These are phyloP conservation scores for Acanthamoeba healyi DNA, from an alignment of 208 protist species.

Conservation along the genomic window DNA sequence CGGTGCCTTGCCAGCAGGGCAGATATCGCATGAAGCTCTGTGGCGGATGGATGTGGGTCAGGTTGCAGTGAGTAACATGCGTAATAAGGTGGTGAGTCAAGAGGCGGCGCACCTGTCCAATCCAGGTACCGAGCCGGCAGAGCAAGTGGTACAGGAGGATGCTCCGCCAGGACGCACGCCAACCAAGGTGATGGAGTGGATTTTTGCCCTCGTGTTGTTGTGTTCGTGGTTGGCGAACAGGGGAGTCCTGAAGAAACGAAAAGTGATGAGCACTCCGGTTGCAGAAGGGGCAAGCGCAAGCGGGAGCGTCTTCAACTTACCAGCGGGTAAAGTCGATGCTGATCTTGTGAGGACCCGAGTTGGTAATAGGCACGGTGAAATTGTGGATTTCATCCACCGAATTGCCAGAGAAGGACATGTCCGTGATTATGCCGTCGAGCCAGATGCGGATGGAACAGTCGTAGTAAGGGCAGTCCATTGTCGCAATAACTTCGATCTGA, in stretches of 20 bases:
- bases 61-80: background rate
- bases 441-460: conserved; percentile 68
- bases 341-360: background rate
- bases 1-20: conserved; percentile 8
- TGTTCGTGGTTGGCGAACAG: conserved; percentile 67
- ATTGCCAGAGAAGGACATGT: background rate
- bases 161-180: conserved; percentile 51
- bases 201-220: conserved; percentile 36
- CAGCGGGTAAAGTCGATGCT: conserved; percentile 70
- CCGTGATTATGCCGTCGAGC: conserved; percentile 26
- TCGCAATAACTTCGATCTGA: background rate
- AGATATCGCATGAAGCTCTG: conserved; percentile 1
- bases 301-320: too few relatives aligned
- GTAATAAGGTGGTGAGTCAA: background rate
- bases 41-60: too few relatives aligned
- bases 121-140: background rate
- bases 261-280: too few relatives aligned
- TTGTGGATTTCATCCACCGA: background rate
- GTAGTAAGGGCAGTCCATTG: conserved; percentile 32
- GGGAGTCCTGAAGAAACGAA: background rate
- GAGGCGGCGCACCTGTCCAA: background rate
- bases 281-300: background rate
- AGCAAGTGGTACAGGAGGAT: conserved; percentile 17
- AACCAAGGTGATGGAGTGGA: conserved; percentile 18
- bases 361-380: background rate